phyloP scores from a whole-genome alignment of 1,139 yeast species.

The Geotrichum fermentans region DNA sequence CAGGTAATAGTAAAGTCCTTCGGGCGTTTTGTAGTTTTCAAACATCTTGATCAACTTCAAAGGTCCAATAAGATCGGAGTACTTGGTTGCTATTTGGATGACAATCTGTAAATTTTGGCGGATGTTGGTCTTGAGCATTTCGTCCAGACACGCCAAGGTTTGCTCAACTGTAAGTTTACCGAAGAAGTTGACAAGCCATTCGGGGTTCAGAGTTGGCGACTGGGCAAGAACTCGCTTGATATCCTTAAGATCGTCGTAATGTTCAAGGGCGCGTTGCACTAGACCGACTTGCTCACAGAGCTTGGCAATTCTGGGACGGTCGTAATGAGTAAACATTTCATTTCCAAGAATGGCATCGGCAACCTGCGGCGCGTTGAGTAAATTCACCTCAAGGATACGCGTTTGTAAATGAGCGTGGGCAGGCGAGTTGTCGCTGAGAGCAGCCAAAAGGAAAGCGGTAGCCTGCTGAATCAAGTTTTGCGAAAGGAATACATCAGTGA shows the following conservation, averaged over 20 bases:
- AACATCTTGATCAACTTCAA: conserved; percentile 78
- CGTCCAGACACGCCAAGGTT: conserved; percentile 80
- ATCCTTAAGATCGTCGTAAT: conserved; percentile 89
- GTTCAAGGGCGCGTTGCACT: conserved; percentile 91
- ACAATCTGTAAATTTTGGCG: conserved; percentile 89
- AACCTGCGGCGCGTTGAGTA: conserved; percentile 96
- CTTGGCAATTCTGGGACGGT: conserved; percentile 85
- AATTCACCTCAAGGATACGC: conserved; percentile 84
- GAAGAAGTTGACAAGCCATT: conserved; percentile 89
- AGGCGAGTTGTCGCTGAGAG: conserved; percentile 88
- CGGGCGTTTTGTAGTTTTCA: conserved; percentile 87
- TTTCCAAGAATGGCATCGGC: conserved; percentile 98
- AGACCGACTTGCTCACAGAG: conserved; percentile 93
- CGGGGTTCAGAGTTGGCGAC: conserved; percentile 79
- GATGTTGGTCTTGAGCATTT: conserved; percentile 73
- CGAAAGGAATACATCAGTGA: conserved; percentile 90
- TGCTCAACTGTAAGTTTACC: conserved; percentile 95
- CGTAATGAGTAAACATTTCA: conserved; percentile 92
- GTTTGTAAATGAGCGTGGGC: conserved; percentile 96
- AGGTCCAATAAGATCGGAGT: conserved; percentile 89
- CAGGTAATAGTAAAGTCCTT: conserved; percentile 90
- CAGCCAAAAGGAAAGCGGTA: conserved; percentile 95
- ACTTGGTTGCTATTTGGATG: conserved; percentile 94
- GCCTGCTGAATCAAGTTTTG: conserved; percentile 97
- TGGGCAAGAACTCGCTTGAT: conserved; percentile 92